Percentiles rank a stretch among this genome's conserved stretches.
These are phyloP conservation scores for Didymella exigua DNA, from an alignment of 2,329 filamentous ascomycete species.

Conservation along the genomic window DNA sequence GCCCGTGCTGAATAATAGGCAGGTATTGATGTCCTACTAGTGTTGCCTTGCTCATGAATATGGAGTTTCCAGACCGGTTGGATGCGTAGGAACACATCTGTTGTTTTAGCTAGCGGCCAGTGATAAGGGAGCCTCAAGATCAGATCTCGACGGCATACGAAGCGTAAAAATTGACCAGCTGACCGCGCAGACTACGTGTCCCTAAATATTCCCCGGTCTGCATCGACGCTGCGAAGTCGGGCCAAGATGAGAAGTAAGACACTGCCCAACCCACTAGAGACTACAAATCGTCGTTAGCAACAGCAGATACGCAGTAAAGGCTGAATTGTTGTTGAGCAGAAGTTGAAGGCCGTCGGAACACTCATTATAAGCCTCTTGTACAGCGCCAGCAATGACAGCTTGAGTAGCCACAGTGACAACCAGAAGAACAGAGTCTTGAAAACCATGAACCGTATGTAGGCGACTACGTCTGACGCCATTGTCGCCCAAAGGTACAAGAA, in stretches of 20 bases:
- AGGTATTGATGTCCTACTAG: not conserved
- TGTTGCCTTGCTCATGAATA: not conserved
- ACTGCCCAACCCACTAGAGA: not conserved
- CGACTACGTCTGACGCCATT: slow-evolving; percentile 38
- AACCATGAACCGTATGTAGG: slow-evolving; percentile 49
- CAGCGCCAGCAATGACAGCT: slow-evolving; percentile 49
- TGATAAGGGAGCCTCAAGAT: not conserved
- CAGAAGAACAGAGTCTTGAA: slow-evolving; percentile 48
- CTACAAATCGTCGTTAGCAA: not conserved
- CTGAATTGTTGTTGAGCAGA: not conserved
- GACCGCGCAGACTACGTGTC: not conserved
- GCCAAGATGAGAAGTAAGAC: not conserved
- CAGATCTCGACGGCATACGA: not conserved
- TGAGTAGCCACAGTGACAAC: slow-evolving; percentile 50
- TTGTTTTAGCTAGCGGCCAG: not conserved
- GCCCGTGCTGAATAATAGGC: not conserved
- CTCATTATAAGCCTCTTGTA: slow-evolving; percentile 48
- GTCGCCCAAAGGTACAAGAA: slow-evolving; percentile 32
- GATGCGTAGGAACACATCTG: not conserved
- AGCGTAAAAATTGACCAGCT: not conserved
- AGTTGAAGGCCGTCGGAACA: slow-evolving; percentile 21
- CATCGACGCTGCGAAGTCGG: not conserved
- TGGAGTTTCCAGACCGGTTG: not conserved
- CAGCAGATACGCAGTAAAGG: not conserved
- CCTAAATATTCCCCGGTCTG: not conserved